These are phyloP conservation scores for Nicotiana paniculata DNA, from an alignment of 257 asterid species.

Conservation along the genomic window DNA sequence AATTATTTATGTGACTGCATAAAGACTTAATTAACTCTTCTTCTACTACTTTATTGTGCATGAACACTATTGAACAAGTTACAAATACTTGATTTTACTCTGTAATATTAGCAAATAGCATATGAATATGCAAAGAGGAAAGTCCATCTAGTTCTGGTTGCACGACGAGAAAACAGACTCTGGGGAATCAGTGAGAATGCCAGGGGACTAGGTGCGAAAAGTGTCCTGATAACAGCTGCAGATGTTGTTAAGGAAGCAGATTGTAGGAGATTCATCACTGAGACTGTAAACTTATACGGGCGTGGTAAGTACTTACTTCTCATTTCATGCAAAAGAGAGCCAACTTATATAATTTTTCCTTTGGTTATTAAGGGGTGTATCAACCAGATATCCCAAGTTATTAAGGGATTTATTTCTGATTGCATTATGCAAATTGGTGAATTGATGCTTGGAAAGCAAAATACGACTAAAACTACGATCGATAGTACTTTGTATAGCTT, in stretches of 20 bases:
- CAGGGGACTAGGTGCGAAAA: constrained; percentile 47
- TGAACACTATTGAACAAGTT: not conserved
- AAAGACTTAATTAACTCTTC: not conserved
- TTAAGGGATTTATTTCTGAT: not conserved
- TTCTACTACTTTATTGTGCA: not conserved
- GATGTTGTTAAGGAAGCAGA: constrained; percentile 97
- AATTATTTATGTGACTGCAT: not conserved
- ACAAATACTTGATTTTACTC: not conserved
- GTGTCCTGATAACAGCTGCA: constrained; percentile 72
- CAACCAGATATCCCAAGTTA: not conserved
- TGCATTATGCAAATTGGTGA: not conserved
- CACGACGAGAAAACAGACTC: constrained; percentile 72
- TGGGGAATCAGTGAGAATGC: constrained; percentile 79
- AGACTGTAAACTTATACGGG: constrained; percentile 55
- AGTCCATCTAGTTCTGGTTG: constrained; percentile 73
- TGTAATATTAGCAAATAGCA: constrained; percentile 61
- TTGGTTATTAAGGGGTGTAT: not conserved
- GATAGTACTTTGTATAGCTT: not conserved
- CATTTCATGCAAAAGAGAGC: not conserved
- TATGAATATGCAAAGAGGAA: constrained; percentile 83
- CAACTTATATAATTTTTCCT: not conserved
- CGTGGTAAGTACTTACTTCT: constrained; percentile 30
- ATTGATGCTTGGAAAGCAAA: not conserved
- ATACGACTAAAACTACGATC: not conserved
- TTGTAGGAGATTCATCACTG: constrained; percentile 67